Base-by-base conservation (phyloP, 805 yeast species). In the Suhomyces faveliae region DNA sequence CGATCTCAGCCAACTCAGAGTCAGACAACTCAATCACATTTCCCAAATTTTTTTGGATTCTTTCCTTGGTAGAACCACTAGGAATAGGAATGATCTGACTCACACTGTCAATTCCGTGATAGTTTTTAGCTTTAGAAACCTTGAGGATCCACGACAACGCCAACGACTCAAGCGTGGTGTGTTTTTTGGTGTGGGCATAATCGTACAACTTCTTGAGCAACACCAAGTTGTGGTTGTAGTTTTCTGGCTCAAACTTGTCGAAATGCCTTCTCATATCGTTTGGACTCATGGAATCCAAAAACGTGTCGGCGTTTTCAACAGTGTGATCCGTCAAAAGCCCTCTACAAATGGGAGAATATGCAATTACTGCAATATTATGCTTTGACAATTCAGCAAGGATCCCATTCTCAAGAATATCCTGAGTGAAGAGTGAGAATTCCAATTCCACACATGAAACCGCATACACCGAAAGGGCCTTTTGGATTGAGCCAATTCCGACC, bases 71-170 rank as follows among this genome's bases (percentile, higher is more conserved):
- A 5, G 89, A 77, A 3, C 88, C 84, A 45, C 90, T 84, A 15
- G 97, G 96, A 62, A 89, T 85, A 27, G 96, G 95, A 41, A 90
- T 60, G 39, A 88, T 73, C 49, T 68, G 72, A 20, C 90, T 79
- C 46, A 70, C 75, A 43, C 70, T 68, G 22, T 55, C 46, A 35
- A 69, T 53, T 2, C 78, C 79, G 6, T 71, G 63, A 56, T 62
- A 72, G 45, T 78, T 74, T 46, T 76, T 67, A 47, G 82, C 66
- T 83, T 88, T 88, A 2, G 88, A 83, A 20, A 90, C 64, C 3
- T 90, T 83, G 35, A 87, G 41, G 24, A 71, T 57, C 73, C 74
- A 72, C 8, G 74, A 67, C 37, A 71, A 55, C 1, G 75, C 66
- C 44, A 70, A 61, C 2, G 64, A 55, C 64, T 89, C 96, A 8